phyloP scores from a whole-genome alignment of 352 stramenopile genomes.

The Aphanomyces astaci region DNA sequence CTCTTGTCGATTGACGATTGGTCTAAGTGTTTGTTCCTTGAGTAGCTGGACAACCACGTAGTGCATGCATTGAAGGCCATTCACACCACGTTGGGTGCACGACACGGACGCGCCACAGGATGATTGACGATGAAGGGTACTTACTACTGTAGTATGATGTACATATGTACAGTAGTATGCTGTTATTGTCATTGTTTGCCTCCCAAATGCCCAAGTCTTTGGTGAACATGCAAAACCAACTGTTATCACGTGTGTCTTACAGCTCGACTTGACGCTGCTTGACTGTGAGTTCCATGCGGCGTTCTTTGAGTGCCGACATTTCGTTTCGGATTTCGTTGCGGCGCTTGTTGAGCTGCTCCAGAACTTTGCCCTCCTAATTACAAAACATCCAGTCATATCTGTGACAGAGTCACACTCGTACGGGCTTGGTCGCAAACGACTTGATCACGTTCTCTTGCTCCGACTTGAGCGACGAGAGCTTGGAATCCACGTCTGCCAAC shows the following conservation, averaged over 20 bases:
- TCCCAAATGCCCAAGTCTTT: too few species aligned
- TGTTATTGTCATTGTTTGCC: too few species aligned
- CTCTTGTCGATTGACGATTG: not conserved
- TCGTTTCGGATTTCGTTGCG: slow-evolving; percentile 82
- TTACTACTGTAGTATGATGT: too few species aligned
- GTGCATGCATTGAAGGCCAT: not conserved
- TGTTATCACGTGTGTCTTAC: too few species aligned
- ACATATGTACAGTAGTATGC: too few species aligned
- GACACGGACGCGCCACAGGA: not conserved
- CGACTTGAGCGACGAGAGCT: slow-evolving; percentile 71
- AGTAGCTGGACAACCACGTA: slow-evolving; percentile 9
- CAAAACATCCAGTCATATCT: too few species aligned
- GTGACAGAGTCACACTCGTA: not conserved
- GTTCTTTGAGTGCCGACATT: slow-evolving; percentile 71
- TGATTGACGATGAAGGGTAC: not conserved
- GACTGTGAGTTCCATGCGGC: slow-evolving; percentile 28
- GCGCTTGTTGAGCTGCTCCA: slow-evolving; percentile 74
- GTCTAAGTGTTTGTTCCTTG: not conserved
- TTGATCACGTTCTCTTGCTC: slow-evolving; percentile 75
- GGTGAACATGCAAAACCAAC: too few species aligned
- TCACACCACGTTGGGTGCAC: not conserved
- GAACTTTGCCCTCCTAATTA: slow-evolving; percentile 56
- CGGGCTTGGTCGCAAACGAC: slow-evolving; percentile 55
- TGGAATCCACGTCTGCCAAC: slow-evolving; percentile 71
- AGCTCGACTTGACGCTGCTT: slow-evolving; percentile 16